Percentiles rank a stretch among this genome's conserved stretches.
Evolutionary conservation across 1,284 basidiomycete species (phyloP).

Genomic region (Ustilago xerochloae): DNA sequence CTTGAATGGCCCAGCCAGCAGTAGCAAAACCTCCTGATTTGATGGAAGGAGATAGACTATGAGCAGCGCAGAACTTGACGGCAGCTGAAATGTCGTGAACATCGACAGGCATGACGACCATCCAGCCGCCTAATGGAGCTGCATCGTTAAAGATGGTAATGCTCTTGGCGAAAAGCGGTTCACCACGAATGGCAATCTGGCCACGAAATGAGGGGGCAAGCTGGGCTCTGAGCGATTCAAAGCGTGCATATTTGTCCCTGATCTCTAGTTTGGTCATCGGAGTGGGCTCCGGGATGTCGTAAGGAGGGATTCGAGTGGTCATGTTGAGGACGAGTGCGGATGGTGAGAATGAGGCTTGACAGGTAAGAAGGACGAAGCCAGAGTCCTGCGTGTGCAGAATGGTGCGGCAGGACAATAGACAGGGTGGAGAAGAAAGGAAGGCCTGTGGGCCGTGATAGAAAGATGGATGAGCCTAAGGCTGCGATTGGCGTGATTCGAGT

Average conservation of each 20-base stretch:
- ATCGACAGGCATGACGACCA: conserved; percentile 46
- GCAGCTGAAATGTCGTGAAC: conserved; percentile 43
- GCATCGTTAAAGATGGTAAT: conserved; percentile 58
- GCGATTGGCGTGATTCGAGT: background rate
- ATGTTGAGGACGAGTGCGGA: conserved; percentile 1
- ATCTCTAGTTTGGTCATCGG: conserved; percentile 30
- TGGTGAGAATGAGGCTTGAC: background rate
- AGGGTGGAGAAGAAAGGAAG: conserved; percentile 1
- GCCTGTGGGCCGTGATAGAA: conserved; percentile 42
- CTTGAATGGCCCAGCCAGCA: conserved; percentile 85
- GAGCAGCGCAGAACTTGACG: conserved; percentile 74
- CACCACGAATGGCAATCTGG: conserved; percentile 43
- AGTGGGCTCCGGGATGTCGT: conserved; percentile 45
- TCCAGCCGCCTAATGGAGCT: conserved; percentile 51
- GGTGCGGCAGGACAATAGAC: conserved; percentile 34
- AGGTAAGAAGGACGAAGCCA: background rate
- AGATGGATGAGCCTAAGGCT: conserved; percentile 9
- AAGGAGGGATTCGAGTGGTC: conserved; percentile 33
- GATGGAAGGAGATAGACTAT: conserved; percentile 80
- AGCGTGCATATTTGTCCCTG: conserved; percentile 27
- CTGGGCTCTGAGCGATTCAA: conserved; percentile 25
- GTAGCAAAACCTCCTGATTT: conserved; percentile 89
- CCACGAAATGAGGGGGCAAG: conserved; percentile 34
- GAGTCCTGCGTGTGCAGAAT: conserved; percentile 47
- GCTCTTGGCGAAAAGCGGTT: conserved; percentile 41